Conservation (phyloP, 768 basidiomycete species). For the Dictyophora rubrovolvata region DNA sequence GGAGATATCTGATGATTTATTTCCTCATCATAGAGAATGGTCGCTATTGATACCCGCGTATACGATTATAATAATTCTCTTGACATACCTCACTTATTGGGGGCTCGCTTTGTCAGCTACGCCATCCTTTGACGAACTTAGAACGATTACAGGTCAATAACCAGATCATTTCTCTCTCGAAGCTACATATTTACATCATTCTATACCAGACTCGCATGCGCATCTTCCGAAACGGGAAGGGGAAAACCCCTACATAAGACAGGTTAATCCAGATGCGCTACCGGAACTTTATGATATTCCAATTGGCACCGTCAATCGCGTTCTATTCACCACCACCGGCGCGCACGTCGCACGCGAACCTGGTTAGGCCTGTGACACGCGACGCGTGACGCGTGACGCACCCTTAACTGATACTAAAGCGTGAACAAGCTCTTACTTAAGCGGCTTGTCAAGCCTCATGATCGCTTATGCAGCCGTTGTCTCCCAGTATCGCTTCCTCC, state of each 20-base stretch:
- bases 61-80: slow-evolving; percentile 55
- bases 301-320: slow-evolving; percentile 68
- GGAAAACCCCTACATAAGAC: slow-evolving; percentile 36
- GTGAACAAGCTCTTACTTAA: too few relatives aligned
- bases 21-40: slow-evolving; percentile 63
- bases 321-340: slow-evolving; percentile 29
- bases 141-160: slow-evolving; percentile 32
- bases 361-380: neutral
- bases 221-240: slow-evolving; percentile 34
- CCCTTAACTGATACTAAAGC: too few relatives aligned
- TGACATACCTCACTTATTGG: slow-evolving; percentile 71
- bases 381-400: too few relatives aligned
- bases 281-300: slow-evolving; percentile 77
- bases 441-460: too few relatives aligned
- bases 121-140: slow-evolving; percentile 57
- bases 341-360: neutral
- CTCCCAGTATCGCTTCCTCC: too few relatives aligned
- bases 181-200: slow-evolving; percentile 9
- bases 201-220: slow-evolving; percentile 44
- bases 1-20: neutral
- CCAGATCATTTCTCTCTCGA: too few relatives aligned
- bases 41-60: slow-evolving; percentile 73
- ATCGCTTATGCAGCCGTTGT: too few relatives aligned
- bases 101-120: slow-evolving; percentile 64
- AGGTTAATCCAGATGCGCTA: slow-evolving; percentile 35